These are phyloP conservation scores for Stentor roeselii DNA, from an alignment of 73 alveolate genomes.

Conservation along the genomic window DNA sequence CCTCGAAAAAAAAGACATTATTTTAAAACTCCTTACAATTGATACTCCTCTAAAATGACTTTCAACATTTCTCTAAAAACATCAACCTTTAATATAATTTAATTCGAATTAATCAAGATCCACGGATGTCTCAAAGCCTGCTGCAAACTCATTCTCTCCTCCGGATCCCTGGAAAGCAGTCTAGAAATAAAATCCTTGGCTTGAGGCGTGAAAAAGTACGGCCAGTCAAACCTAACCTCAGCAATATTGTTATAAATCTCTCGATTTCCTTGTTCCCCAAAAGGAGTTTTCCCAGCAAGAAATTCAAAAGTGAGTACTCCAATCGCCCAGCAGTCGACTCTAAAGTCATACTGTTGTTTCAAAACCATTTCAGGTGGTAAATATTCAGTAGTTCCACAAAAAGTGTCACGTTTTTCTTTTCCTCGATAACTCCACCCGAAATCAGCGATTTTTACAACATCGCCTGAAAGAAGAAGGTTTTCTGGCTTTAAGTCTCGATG, in stretches of 20 bases:
- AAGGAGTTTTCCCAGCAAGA: conserved; percentile 91
- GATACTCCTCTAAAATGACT: no score
- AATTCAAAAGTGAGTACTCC: conserved; percentile 95
- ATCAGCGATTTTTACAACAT: conserved; percentile 88
- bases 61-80: background rate
- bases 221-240: conserved; percentile 53
- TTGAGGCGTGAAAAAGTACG: conserved; percentile 62
- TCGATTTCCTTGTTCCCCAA: conserved; percentile 59
- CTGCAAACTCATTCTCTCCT: conserved; percentile 65
- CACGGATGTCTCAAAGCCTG: conserved; percentile 82
- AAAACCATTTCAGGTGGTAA: conserved; percentile 97
- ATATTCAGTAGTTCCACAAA: conserved; percentile 96
- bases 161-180: conserved; percentile 63
- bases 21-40: background rate
- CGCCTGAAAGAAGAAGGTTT: conserved; percentile 77
- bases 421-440: conserved; percentile 94
- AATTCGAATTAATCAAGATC: conserved; percentile 35
- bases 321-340: conserved; percentile 94
- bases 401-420: conserved; percentile 71
- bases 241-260: conserved; percentile 66
- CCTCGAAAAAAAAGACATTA: background rate
- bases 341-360: conserved; percentile 79
- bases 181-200: conserved; percentile 61
- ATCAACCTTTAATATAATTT: background rate
- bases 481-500: conserved; percentile 97